These are phyloP conservation scores for Vigna reflexopilosa DNA, from an alignment of 306 rosid species.

Conservation along the genomic window DNA sequence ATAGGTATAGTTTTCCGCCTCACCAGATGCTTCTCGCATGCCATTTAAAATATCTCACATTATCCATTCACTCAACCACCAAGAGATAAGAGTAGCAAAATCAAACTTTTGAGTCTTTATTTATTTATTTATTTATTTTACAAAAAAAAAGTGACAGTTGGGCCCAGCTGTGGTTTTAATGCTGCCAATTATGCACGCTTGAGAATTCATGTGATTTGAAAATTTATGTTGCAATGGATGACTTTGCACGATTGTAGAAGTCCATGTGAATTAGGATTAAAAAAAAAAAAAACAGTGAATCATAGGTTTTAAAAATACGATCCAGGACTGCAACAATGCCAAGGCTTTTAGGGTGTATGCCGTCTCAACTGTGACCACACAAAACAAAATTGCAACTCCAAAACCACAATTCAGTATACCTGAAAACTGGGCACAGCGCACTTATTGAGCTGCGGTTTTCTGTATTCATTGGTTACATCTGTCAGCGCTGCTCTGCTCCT, in stretches of 20 bases:
- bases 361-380: not conserved
- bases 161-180: no score
- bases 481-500: slow-evolving; percentile 61
- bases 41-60: no score
- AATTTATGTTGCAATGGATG: not conserved
- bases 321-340: not conserved
- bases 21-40: no score
- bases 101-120: no score
- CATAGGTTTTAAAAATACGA: not conserved
- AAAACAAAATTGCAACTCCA: not conserved
- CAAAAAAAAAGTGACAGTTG: no score
- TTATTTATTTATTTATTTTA: no score
- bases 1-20: no score
- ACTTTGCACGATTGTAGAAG: not conserved
- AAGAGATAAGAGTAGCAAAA: no score
- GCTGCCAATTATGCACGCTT: no score
- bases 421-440: slow-evolving; percentile 46
- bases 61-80: no score
- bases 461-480: slow-evolving; percentile 64
- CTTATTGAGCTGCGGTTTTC: slow-evolving; percentile 36
- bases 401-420: slow-evolving; percentile 47
- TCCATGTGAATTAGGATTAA: not conserved
- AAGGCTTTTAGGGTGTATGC: not conserved
- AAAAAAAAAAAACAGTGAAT: not conserved
- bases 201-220: no score